These are phyloP conservation scores for Botrytis porri DNA, from an alignment of 2,329 filamentous ascomycete species.

Conservation along the genomic window DNA sequence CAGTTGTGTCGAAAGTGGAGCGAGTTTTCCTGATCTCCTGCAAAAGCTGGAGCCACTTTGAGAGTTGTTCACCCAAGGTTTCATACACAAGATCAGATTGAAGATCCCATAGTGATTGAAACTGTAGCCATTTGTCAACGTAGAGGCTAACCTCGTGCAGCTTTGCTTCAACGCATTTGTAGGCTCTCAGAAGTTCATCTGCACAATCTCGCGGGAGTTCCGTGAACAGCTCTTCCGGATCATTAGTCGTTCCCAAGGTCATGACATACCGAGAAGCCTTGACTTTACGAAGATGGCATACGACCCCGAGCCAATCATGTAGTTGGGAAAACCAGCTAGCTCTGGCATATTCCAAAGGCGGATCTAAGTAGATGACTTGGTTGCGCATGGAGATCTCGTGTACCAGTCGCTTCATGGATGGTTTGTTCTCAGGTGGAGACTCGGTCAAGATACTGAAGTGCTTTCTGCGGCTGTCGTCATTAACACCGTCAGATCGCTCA, in stretches of 20 bases:
- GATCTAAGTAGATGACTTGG: slow-evolving; percentile 94
- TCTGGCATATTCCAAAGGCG: slow-evolving; percentile 84
- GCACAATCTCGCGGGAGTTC: slow-evolving; percentile 83
- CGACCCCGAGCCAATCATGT: slow-evolving; percentile 87
- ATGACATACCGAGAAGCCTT: slow-evolving; percentile 96
- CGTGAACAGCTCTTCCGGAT: slow-evolving; percentile 71
- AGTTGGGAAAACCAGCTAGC: slow-evolving; percentile 92
- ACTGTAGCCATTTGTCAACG: slow-evolving; percentile 97
- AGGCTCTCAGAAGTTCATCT: slow-evolving; percentile 73
- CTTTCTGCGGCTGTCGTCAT: slow-evolving; percentile 53
- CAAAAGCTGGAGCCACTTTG: slow-evolving; percentile 90
- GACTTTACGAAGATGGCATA: slow-evolving; percentile 90
- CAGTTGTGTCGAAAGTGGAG: slow-evolving; percentile 94
- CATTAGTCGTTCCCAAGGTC: slow-evolving; percentile 65
- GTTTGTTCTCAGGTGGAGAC: slow-evolving; percentile 48
- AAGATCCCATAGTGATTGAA: slow-evolving; percentile 97
- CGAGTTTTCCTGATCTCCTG: slow-evolving; percentile 95
- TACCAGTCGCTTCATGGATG: slow-evolving; percentile 69
- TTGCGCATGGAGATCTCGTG: slow-evolving; percentile 98
- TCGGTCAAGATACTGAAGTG: slow-evolving; percentile 46
- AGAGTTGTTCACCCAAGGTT: slow-evolving; percentile 83
- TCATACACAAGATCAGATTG: slow-evolving; percentile 96
- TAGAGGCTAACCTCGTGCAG: slow-evolving; percentile 76
- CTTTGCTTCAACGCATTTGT: slow-evolving; percentile 79
- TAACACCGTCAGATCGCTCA: slow-evolving; percentile 42